Percentiles rank a stretch among this genome's conserved stretches.
Conservation (phyloP, 2,329 filamentous ascomycete genomes). For the Chalaropsis ovoidea region DNA sequence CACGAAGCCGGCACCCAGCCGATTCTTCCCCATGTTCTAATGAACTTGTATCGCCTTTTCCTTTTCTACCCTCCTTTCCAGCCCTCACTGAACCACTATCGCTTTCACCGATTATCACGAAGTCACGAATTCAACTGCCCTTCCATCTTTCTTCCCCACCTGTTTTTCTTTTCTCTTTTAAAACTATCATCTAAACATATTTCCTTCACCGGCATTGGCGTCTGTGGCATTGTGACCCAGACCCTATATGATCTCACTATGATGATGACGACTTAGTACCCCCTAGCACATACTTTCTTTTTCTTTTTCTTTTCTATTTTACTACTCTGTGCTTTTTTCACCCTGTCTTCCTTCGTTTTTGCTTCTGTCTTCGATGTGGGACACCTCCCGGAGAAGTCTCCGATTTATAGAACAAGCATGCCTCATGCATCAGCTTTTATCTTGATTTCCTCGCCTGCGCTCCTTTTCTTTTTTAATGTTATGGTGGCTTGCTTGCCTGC, state of each 20-base stretch:
- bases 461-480: slow-evolving; percentile 4
- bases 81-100: slow-evolving; percentile 28
- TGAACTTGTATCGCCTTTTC: not conserved
- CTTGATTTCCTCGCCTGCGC: slow-evolving; percentile 9
- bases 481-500: not conserved
- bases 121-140: slow-evolving; percentile 20
- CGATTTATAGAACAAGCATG: slow-evolving; percentile 14
- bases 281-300: not conserved
- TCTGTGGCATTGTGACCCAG: slow-evolving; percentile 8
- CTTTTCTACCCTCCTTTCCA: slow-evolving; percentile 7
- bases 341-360: not conserved
- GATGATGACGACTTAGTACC: slow-evolving; percentile 20
- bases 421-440: slow-evolving; percentile 7
- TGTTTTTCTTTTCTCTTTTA: slow-evolving; percentile 23
- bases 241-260: slow-evolving; percentile 19
- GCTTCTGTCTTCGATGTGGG: not conserved
- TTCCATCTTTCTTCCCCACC: slow-evolving; percentile 23
- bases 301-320: not conserved
- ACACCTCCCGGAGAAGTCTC: slow-evolving; percentile 3
- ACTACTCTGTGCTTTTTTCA: not conserved
- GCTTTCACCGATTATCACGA: slow-evolving; percentile 34
- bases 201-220: slow-evolving; percentile 18
- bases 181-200: slow-evolving; percentile 19
- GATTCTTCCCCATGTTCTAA: slow-evolving; percentile 24
- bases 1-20: slow-evolving; percentile 32